phyloP scores from a whole-genome alignment of 2,329 filamentous ascomycete species.

The Fragosphaeria purpurea region DNA sequence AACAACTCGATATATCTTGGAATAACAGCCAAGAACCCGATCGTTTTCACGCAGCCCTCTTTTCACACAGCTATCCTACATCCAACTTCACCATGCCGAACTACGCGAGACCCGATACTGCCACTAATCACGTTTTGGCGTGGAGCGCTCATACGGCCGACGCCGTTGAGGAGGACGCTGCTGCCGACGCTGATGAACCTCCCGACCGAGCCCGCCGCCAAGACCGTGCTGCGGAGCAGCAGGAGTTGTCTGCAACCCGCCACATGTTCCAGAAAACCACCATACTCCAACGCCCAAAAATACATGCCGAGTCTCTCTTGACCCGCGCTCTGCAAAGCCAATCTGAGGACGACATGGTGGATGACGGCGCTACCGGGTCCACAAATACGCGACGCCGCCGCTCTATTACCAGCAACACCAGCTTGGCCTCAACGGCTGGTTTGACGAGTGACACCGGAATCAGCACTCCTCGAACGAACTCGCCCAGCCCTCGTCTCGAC shows the following conservation, averaged over 20 bases:
- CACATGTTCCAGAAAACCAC: slow-evolving; percentile 37
- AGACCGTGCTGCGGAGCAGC: slow-evolving; percentile 9
- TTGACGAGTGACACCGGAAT: slow-evolving; percentile 90
- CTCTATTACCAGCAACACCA: slow-evolving; percentile 71
- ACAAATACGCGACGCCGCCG: slow-evolving; percentile 36
- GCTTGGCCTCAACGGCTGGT: slow-evolving; percentile 74
- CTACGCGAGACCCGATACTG: slow-evolving; percentile 25
- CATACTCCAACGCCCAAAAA: slow-evolving; percentile 34
- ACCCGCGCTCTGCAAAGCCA: slow-evolving; percentile 70
- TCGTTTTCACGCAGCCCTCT: too few species aligned
- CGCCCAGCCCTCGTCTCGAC: slow-evolving; percentile 76
- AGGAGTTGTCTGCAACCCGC: slow-evolving; percentile 7
- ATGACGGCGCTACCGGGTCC: slow-evolving; percentile 24
- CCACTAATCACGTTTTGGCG: slow-evolving; percentile 33
- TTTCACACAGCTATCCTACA: background rate
- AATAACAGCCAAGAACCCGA: too few species aligned
- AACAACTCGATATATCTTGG: too few species aligned
- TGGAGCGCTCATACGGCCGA: slow-evolving; percentile 35
- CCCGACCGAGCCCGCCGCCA: slow-evolving; percentile 46
- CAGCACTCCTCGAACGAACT: slow-evolving; percentile 79
- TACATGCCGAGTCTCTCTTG: slow-evolving; percentile 68
- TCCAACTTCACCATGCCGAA: slow-evolving; percentile 14
- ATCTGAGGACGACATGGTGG: slow-evolving; percentile 45
- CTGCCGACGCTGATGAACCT: slow-evolving; percentile 77
- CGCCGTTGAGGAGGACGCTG: slow-evolving; percentile 48